Conservation (phyloP, 2,329 filamentous ascomycete species). For the Sporothrix pallida region DNA sequence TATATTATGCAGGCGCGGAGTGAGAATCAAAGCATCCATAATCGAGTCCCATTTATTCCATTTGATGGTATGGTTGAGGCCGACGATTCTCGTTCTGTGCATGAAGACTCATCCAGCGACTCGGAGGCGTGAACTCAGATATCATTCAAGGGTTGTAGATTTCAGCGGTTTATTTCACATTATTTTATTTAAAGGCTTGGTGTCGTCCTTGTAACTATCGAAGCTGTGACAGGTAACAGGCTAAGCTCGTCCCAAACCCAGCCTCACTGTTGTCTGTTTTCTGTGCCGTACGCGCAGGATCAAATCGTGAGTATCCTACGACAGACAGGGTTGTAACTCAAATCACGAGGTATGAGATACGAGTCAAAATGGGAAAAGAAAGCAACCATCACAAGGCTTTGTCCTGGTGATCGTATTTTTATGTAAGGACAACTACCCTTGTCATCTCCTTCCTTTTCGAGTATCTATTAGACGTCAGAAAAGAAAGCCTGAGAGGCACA, state of each 20-base stretch:
- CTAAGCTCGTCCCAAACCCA: background rate
- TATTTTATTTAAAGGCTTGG: too few species aligned
- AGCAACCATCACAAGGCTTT: background rate
- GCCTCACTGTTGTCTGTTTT: background rate
- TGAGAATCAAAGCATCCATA: too few species aligned
- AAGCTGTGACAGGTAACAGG: too few species aligned
- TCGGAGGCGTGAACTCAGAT: too few species aligned
- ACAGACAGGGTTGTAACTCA: background rate
- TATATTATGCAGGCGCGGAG: too few species aligned
- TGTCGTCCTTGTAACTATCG: too few species aligned
- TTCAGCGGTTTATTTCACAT: too few species aligned
- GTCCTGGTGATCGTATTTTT: background rate
- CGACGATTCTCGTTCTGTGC: too few species aligned
- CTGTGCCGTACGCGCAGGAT: constrained; percentile 8
- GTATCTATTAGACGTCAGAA: background rate
- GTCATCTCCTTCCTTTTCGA: background rate
- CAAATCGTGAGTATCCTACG: background rate
- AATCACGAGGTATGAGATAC: background rate
- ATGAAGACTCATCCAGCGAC: too few species aligned
- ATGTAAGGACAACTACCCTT: background rate
- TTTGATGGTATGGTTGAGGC: too few species aligned
- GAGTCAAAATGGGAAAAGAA: background rate
- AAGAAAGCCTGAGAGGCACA: background rate
- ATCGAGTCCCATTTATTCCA: too few species aligned
- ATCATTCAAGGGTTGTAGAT: too few species aligned